These are phyloP conservation scores for Lizonia empirigonia DNA, from an alignment of 2,329 filamentous ascomycete species.

Conservation along the genomic window DNA sequence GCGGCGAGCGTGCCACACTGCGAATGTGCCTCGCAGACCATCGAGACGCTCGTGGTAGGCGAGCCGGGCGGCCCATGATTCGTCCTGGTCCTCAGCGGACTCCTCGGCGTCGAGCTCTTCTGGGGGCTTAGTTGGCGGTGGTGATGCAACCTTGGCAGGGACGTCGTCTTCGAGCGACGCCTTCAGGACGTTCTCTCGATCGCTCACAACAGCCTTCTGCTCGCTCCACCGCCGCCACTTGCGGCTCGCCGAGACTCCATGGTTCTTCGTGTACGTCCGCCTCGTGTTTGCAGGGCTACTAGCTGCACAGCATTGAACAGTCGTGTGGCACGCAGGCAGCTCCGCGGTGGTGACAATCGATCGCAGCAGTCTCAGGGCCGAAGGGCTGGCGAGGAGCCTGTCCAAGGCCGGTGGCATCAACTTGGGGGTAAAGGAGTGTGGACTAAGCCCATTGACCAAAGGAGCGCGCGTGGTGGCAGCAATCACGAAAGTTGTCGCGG, in stretches of 20 bases:
- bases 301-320: slow-evolving; percentile 24
- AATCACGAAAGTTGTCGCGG: slow-evolving; percentile 9
- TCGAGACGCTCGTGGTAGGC: slow-evolving; percentile 50
- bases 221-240: slow-evolving; percentile 27
- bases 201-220: background rate
- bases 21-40: slow-evolving; percentile 49
- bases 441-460: slow-evolving; percentile 29
- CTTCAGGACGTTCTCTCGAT: slow-evolving; percentile 17
- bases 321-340: slow-evolving; percentile 25
- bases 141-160: background rate
- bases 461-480: slow-evolving; percentile 9
- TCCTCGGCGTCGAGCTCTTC: background rate
- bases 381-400: slow-evolving; percentile 54
- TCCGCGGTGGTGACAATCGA: slow-evolving; percentile 36
- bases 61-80: slow-evolving; percentile 51
- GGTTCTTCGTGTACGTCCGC: slow-evolving; percentile 21
- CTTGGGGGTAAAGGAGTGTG: slow-evolving; percentile 17
- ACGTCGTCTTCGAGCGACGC: slow-evolving; percentile 16
- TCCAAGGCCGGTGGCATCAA: slow-evolving; percentile 54
- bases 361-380: slow-evolving; percentile 49
- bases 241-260: slow-evolving; percentile 2
- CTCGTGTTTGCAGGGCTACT: slow-evolving; percentile 10
- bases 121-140: background rate
- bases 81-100: slow-evolving; percentile 13
- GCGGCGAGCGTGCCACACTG: slow-evolving; percentile 52